Percentiles rank a stretch among this genome's conserved stretches.
These are phyloP conservation scores for Ogataea degrootiae DNA, from an alignment of 805 yeast genomes.

Conservation along the genomic window DNA sequence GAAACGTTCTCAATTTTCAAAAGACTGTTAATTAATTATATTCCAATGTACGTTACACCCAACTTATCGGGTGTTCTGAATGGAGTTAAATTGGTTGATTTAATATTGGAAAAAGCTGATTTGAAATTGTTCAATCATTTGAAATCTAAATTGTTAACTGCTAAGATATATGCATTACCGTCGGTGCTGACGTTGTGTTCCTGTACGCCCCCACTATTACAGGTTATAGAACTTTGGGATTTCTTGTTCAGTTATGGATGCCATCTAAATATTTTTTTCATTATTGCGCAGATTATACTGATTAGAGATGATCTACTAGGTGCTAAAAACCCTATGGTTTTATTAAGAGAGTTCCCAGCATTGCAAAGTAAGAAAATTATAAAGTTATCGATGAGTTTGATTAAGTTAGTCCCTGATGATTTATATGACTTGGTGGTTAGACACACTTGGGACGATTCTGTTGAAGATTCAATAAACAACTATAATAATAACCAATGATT, in stretches of 20 bases:
- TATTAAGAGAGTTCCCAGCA: constrained; percentile 67
- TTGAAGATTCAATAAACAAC: constrained; percentile 22
- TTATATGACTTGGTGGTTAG: constrained; percentile 59
- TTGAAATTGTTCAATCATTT: constrained; percentile 59
- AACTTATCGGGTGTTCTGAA: constrained; percentile 78
- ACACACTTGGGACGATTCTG: constrained; percentile 53
- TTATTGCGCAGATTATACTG: constrained; percentile 75
- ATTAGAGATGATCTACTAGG: constrained; percentile 60
- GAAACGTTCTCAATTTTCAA: constrained; percentile 76
- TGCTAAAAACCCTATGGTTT: constrained; percentile 66
- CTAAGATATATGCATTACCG: constrained; percentile 84
- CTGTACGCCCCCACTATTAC: constrained; percentile 78
- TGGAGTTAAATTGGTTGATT: constrained; percentile 70
- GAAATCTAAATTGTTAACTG: constrained; percentile 62
- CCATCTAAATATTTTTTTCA: constrained; percentile 78
- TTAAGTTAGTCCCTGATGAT: constrained; percentile 65
- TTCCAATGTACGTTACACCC: constrained; percentile 76
- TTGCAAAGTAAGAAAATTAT: constrained; percentile 71
- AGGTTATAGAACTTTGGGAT: constrained; percentile 82
- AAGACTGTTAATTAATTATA: constrained; percentile 52
- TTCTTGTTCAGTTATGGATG: constrained; percentile 86
- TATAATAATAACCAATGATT: constrained; percentile 6
- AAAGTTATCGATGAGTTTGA: constrained; percentile 72
- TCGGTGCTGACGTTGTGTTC: constrained; percentile 81
- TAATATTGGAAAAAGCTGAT: constrained; percentile 66